Percentiles rank a stretch among this genome's conserved stretches.
phyloP scores from a whole-genome alignment of 768 basidiomycete species.

The Boletellus emodensis region DNA sequence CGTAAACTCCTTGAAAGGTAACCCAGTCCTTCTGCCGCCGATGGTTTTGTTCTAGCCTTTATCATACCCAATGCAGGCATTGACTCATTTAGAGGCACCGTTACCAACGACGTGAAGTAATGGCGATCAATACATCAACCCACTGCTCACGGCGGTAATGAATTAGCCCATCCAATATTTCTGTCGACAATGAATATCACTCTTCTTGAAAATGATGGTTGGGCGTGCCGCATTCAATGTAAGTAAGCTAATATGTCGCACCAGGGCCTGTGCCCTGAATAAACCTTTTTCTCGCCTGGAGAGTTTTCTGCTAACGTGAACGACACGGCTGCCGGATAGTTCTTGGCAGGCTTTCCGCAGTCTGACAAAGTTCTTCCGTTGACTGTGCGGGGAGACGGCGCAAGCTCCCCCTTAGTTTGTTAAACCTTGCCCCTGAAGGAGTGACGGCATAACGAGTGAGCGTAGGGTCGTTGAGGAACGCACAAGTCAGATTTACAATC shows the following conservation, averaged over 20 bases:
- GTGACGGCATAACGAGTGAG: constrained; percentile 48
- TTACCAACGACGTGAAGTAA: constrained; percentile 51
- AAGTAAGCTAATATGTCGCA: constrained; percentile 17
- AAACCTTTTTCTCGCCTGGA: constrained; percentile 35
- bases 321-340: constrained; percentile 58
- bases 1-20: constrained; percentile 51
- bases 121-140: constrained; percentile 54
- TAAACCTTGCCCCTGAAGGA: constrained; percentile 52
- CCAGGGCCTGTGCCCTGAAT: not conserved
- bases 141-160: constrained; percentile 55
- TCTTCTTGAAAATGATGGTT: constrained; percentile 51
- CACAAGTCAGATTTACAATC: constrained; percentile 46
- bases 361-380: constrained; percentile 44
- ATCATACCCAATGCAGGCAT: constrained; percentile 40
- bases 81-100: constrained; percentile 52
- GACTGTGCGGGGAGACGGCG: constrained; percentile 54
- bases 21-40: not conserved
- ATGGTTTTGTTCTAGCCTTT: not conserved
- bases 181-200: constrained; percentile 54
- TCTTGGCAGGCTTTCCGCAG: constrained; percentile 59
- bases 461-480: not conserved
- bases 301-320: constrained; percentile 69
- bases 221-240: constrained; percentile 60
- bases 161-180: constrained; percentile 63
- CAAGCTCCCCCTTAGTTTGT: constrained; percentile 57